Percentiles rank a stretch among this genome's conserved stretches.
Conservation (phyloP, 179 eudicot species). For the Beta corolliflora region DNA sequence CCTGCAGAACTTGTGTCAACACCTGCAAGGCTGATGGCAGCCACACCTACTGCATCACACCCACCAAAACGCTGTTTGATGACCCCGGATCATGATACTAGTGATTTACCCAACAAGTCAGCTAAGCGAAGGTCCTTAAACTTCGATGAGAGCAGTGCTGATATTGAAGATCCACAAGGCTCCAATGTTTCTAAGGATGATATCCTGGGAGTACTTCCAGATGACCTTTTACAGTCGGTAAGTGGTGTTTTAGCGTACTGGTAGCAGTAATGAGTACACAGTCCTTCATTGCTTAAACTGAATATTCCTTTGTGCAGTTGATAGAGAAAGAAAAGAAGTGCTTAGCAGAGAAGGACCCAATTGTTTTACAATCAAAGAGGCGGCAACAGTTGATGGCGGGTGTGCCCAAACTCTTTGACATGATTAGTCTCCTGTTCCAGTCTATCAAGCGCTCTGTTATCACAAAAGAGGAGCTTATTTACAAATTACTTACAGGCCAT, state of each 20-base stretch:
- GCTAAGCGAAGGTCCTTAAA: slow-evolving; percentile 60
- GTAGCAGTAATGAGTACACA: slow-evolving; percentile 46
- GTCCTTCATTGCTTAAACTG: slow-evolving; percentile 34
- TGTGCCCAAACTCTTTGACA: slow-evolving; percentile 79
- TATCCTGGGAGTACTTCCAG: slow-evolving; percentile 57
- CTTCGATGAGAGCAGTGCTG: slow-evolving; percentile 40
- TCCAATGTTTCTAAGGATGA: slow-evolving; percentile 42
- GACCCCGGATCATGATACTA: slow-evolving; percentile 51
- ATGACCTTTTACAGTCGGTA: slow-evolving; percentile 67
- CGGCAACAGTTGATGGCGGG: slow-evolving; percentile 57
- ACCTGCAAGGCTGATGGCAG: slow-evolving; percentile 54
- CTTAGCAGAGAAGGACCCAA: slow-evolving; percentile 63
- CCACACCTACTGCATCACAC: slow-evolving; percentile 53
- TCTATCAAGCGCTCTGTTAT: slow-evolving; percentile 64
- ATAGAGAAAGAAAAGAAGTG: slow-evolving; percentile 62
- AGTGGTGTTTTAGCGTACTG: slow-evolving; percentile 20
- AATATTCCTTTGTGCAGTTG: slow-evolving; percentile 45
- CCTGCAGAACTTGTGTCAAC: slow-evolving; percentile 53
- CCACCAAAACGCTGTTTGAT: slow-evolving; percentile 54
- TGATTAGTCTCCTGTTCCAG: slow-evolving; percentile 62
- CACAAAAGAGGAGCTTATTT: slow-evolving; percentile 76
- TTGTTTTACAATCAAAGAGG: slow-evolving; percentile 63
- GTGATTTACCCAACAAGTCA: slow-evolving; percentile 43
- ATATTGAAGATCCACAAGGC: slow-evolving; percentile 37
- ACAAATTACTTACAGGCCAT: slow-evolving; percentile 55